A percentile compares a stretch with the other conserved stretches of the same genome.
phyloP scores from a whole-genome alignment of 208 protist genomes.

The Trypanosoma conorhini region DNA sequence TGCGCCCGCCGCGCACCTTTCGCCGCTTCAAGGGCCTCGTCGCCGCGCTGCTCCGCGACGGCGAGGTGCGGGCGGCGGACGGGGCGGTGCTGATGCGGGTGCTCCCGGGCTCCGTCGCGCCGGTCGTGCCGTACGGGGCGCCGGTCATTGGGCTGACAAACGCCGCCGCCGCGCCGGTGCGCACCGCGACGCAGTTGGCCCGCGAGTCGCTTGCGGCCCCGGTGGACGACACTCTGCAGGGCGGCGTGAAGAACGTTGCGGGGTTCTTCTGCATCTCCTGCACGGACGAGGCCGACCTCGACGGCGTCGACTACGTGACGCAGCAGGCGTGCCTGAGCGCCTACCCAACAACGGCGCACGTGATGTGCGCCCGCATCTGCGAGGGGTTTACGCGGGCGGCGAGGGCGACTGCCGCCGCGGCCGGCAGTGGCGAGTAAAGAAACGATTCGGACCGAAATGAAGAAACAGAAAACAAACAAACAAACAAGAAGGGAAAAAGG shows the following conservation, averaged over 20 bases:
- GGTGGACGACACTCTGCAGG: constrained; percentile 73
- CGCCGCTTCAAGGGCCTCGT: constrained; percentile 87
- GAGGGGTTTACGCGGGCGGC: constrained; percentile 55
- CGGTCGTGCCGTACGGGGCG: constrained; percentile 81
- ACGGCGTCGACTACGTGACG: constrained; percentile 82
- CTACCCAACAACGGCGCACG: constrained; percentile 77
- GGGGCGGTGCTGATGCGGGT: constrained; percentile 76
- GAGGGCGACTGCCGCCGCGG: not conserved
- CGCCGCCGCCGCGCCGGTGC: constrained; percentile 49
- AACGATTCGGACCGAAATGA: not conserved
- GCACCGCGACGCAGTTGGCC: constrained; percentile 44
- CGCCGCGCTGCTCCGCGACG: constrained; percentile 73
- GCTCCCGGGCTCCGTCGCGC: constrained; percentile 80
- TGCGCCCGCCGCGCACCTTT: constrained; percentile 88
- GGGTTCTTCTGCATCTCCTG: constrained; percentile 86
- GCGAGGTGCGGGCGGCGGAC: constrained; percentile 60
- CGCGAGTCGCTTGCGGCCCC: constrained; percentile 31
- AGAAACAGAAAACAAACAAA: constrained; percentile 4
- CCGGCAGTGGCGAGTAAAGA: not conserved
- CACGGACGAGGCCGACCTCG: constrained; percentile 75
- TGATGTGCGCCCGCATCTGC: constrained; percentile 76
- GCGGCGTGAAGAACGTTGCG: constrained; percentile 77
- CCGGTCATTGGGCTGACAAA: constrained; percentile 78
- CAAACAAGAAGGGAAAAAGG: not conserved
- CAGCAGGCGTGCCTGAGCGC: constrained; percentile 67